Percentiles rank a stretch among this genome's conserved stretches.
Evolutionary conservation across 371 early-diverging fungal genomes (phyloP).

Genomic region (Mortierella sp.): DNA sequence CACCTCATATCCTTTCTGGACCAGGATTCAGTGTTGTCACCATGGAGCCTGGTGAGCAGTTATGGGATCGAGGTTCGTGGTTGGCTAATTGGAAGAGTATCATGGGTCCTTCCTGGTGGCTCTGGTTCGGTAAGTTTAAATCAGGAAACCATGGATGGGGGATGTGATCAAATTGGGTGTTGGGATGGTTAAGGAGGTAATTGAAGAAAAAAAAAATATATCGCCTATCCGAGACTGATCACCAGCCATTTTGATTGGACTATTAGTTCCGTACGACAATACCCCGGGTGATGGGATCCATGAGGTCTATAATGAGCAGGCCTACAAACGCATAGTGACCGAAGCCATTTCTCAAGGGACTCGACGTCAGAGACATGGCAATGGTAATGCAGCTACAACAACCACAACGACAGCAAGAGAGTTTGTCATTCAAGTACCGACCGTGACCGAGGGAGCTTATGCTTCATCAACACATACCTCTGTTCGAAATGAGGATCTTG

Average conservation of each 20-base stretch:
- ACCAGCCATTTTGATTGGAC: too few relatives aligned
- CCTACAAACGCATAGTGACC: constrained; percentile 47
- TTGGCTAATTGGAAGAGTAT: constrained; percentile 29
- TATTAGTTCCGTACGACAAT: constrained; percentile 15
- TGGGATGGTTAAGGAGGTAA: too few relatives aligned
- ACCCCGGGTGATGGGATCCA: constrained; percentile 57
- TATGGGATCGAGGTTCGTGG: constrained; percentile 36
- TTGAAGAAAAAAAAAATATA: not conserved
- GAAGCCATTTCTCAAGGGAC: constrained; percentile 52
- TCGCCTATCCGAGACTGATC: too few relatives aligned
- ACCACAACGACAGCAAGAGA: too few relatives aligned
- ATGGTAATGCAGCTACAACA: too few relatives aligned
- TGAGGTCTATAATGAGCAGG: constrained; percentile 55
- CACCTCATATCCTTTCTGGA: not conserved
- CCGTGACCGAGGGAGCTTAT: too few relatives aligned
- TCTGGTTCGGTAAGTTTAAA: constrained; percentile 27
- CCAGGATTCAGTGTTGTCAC: constrained; percentile 8
- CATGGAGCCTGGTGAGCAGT: constrained; percentile 20
- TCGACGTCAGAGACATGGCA: not conserved
- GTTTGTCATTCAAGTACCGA: too few relatives aligned
- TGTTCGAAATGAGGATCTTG: too few relatives aligned
- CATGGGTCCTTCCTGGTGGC: constrained; percentile 41
- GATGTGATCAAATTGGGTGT: too few relatives aligned
- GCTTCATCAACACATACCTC: too few relatives aligned
- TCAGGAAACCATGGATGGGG: too few relatives aligned